Evolutionary conservation across 2,329 filamentous ascomycete species (phyloP).

Genomic region (Beauveria caledonica): DNA sequence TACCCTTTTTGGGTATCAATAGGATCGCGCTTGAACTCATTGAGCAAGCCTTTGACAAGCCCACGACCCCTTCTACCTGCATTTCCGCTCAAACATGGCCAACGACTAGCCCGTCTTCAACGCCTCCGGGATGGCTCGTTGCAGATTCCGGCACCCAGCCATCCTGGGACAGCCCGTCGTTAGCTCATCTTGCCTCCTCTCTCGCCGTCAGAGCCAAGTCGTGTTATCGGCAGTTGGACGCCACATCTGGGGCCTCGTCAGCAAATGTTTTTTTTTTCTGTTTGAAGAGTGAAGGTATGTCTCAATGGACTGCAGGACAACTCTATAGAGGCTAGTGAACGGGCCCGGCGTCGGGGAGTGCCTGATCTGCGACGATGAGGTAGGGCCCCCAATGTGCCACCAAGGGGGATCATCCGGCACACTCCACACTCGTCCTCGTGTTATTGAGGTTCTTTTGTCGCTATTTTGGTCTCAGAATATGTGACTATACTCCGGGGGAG

Average conservation of each 20-base stretch:
- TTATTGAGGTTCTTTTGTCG: slow-evolving; percentile 4
- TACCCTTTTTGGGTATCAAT: slow-evolving; percentile 28
- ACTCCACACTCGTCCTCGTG: not conserved
- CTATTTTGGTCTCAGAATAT: slow-evolving; percentile 2
- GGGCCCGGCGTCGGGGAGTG: not conserved
- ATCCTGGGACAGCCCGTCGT: too few species aligned
- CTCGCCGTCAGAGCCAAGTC: too few species aligned
- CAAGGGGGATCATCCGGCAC: not conserved
- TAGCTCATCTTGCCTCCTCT: too few species aligned
- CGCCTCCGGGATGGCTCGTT: not conserved
- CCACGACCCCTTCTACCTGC: not conserved
- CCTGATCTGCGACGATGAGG: not conserved
- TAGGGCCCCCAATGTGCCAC: not conserved
- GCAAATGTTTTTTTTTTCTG: too few species aligned
- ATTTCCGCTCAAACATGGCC: not conserved
- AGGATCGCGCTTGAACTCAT: slow-evolving; percentile 17
- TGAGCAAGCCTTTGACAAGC: not conserved
- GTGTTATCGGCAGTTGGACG: too few species aligned
- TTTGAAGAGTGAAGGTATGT: too few species aligned
- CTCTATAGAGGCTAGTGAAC: too few species aligned
- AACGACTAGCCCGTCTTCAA: not conserved
- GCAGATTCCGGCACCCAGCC: too few species aligned
- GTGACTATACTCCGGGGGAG: not conserved
- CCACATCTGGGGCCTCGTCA: too few species aligned
- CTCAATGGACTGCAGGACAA: too few species aligned